Evolutionary conservation across 257 asterid species (phyloP).

Genomic region (Haberlea rhodopensis): DNA sequence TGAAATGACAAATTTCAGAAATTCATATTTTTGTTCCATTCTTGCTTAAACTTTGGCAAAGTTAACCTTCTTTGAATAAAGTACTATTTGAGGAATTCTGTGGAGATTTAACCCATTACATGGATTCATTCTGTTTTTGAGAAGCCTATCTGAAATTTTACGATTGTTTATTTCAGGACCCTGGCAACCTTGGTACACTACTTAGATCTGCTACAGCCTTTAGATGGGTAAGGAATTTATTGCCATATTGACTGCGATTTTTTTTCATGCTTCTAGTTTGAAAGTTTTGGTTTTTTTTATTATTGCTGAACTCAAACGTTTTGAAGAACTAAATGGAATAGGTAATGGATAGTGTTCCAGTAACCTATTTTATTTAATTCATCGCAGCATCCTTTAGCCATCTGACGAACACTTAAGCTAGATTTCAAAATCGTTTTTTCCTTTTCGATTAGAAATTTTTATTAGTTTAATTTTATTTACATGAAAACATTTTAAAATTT

Average conservation of each 20-base stretch:
- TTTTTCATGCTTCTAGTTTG: background rate
- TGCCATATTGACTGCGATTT: background rate
- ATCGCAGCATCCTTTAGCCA: background rate
- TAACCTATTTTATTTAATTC: background rate
- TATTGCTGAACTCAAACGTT: background rate
- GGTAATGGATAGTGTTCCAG: background rate
- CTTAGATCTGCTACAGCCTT: slow-evolving; percentile 88
- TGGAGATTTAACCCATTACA: slow-evolving; percentile 10
- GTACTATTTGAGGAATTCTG: background rate
- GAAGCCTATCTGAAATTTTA: slow-evolving; percentile 10
- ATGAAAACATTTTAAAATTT: too few relatives aligned
- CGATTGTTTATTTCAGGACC: slow-evolving; percentile 61
- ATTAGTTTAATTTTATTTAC: background rate
- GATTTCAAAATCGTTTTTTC: background rate
- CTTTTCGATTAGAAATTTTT: too few relatives aligned
- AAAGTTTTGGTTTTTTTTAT: background rate
- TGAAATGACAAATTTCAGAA: background rate
- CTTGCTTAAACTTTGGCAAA: background rate
- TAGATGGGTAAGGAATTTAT: slow-evolving; percentile 65
- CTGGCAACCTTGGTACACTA: slow-evolving; percentile 91
- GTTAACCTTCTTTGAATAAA: slow-evolving; percentile 5
- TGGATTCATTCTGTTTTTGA: background rate
- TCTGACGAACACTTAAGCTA: background rate
- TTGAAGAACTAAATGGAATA: background rate
- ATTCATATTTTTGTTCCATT: background rate